Base-by-base conservation (phyloP, 2,329 filamentous ascomycete genomes). In the Byssothecium circinans region DNA sequence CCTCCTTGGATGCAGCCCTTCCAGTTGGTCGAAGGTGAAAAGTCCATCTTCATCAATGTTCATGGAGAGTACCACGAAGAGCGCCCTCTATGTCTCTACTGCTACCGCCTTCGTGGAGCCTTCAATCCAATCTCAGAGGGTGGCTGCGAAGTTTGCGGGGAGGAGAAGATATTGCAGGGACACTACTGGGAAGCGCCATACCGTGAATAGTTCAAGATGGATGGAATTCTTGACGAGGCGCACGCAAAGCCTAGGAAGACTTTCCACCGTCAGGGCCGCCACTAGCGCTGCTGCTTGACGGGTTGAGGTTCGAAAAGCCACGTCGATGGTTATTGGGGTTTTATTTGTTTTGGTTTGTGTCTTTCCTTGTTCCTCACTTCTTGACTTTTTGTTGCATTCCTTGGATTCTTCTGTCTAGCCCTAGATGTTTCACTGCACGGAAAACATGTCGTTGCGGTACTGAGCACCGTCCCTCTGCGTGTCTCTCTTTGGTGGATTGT, bases 61-160 rank as follows among this genome's bases (percentile, higher is more conserved):
- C 64, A 68, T 12, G 60, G 63, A 8, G 54, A 64, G 8, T 5
- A 32, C 1, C 59, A 50, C 41, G 53, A 45, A 30, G 46, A 56
- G 1, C 54, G 55, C 32, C 45, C 59, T 1, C 46, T 69, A 0
- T 69, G 66, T 43, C 41, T 60, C 8, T 41, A 60, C 36, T 69
- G 66, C 23, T 69, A 65, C 35, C 57, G 60, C 10, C 49, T 30
- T 8, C 53, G 60, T 11, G 65, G 65, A 15, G 44, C 40, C 17
- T 67, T 66, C 47, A 50, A 56, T 27, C 53, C 53, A 4, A 50
- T 68, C 2, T 40, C 53, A 8, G 39, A 41, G 38, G 40, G 61
- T 38, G 64, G 60, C 35, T 69, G 61, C 43, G 62, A 64, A 53
- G 39, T 51, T 38, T 69, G 66, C 45, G 62, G 60, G 32, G 41